Conservation (phyloP, 2,329 filamentous ascomycete genomes). For the Hypoxylon sp. region DNA sequence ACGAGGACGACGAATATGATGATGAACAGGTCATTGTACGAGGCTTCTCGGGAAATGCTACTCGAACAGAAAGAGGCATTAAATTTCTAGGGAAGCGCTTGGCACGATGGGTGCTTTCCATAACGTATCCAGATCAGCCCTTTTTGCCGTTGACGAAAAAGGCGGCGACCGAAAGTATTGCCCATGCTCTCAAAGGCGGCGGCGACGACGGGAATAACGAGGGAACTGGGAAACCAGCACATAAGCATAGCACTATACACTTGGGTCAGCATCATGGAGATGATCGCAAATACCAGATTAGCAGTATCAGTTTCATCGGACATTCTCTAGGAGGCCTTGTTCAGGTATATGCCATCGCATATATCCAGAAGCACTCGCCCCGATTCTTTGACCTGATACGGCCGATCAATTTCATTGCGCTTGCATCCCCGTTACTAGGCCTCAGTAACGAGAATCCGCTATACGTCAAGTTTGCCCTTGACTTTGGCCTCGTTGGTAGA, state of each 20-base stretch:
- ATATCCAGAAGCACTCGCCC: conserved; percentile 96
- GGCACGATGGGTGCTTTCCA: conserved; percentile 88
- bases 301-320: conserved; percentile 94
- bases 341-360: conserved; percentile 94
- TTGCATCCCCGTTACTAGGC: conserved; percentile 90
- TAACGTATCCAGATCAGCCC: conserved; percentile 95
- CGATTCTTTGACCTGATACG: conserved; percentile 88
- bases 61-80: conserved; percentile 92
- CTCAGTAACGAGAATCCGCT: conserved; percentile 97
- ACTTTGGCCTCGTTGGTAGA: conserved; percentile 95
- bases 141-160: conserved; percentile 77
- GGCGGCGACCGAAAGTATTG: conserved; percentile 59
- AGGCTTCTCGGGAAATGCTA: conserved; percentile 90
- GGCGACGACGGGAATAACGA: conserved; percentile 59
- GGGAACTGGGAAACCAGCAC: conserved; percentile 64
- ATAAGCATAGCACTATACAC: conserved; percentile 74
- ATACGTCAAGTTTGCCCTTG: conserved; percentile 96
- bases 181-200: conserved; percentile 58
- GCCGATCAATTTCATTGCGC: conserved; percentile 89
- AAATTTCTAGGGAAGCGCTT: conserved; percentile 97
- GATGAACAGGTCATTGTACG: conserved; percentile 90
- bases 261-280: conserved; percentile 53
- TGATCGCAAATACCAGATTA: conserved; percentile 81
- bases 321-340: conserved; percentile 92
- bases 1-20: conserved; percentile 73